These are phyloP conservation scores for Solanum chilense DNA, from an alignment of 257 asterid genomes.

Conservation along the genomic window DNA sequence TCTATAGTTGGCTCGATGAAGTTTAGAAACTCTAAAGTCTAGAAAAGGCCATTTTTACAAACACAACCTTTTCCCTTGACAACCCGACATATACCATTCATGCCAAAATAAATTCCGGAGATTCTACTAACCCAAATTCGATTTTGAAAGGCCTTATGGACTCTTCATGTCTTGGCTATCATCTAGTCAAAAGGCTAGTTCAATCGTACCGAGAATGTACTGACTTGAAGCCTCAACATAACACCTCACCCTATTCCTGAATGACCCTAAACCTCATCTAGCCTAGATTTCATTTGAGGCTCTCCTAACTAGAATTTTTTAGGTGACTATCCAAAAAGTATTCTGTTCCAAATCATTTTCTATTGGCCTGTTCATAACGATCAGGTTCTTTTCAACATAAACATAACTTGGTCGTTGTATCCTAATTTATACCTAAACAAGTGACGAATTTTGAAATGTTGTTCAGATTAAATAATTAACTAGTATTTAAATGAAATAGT, in stretches of 20 bases:
- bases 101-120: neutral
- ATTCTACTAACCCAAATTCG: neutral
- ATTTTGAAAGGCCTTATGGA: neutral
- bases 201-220: too few species aligned
- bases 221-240: neutral
- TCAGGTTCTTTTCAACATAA: neutral
- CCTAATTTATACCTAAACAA: neutral
- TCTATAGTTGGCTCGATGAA: neutral
- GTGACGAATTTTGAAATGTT: neutral
- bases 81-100: neutral
- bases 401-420: neutral
- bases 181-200: neutral
- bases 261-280: neutral
- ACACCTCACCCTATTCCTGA: neutral
- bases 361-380: neutral
- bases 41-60: neutral
- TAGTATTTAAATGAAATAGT: too few species aligned
- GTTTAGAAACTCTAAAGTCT: neutral
- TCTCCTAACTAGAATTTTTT: neutral
- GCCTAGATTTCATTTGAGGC: neutral
- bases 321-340: neutral
- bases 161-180: neutral
- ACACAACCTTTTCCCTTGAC: neutral
- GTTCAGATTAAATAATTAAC: too few species aligned
- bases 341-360: neutral